phyloP scores from a whole-genome alignment of 352 stramenopile species.

The Phytopythium aichiense region DNA sequence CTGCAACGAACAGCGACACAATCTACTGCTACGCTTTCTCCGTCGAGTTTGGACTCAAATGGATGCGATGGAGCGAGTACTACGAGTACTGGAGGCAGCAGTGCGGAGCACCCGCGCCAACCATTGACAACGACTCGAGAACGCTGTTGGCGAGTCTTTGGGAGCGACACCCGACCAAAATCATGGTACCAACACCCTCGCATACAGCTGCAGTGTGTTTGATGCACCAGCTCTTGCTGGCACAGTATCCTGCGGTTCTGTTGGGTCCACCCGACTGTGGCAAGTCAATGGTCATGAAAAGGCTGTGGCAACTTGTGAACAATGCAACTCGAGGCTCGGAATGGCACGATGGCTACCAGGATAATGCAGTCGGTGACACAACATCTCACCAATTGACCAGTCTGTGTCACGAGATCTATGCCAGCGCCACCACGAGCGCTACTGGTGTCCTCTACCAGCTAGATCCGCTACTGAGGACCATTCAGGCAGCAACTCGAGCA shows the following conservation, averaged over 20 bases:
- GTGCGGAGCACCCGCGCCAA: background rate
- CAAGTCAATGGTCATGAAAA: constrained; percentile 34
- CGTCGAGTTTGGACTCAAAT: constrained; percentile 67
- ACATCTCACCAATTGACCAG: too few species aligned
- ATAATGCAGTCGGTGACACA: background rate
- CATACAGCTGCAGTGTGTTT: constrained; percentile 37
- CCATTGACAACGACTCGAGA: background rate
- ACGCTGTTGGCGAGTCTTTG: background rate
- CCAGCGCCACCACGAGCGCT: background rate
- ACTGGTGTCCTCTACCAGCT: background rate
- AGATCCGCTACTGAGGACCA: background rate
- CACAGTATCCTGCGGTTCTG: constrained; percentile 33
- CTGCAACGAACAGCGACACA: constrained; percentile 23
- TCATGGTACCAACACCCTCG: constrained; percentile 30
- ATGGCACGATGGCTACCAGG: background rate
- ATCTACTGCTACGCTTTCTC: constrained; percentile 71
- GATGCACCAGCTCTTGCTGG: constrained; percentile 38
- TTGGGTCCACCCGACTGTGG: constrained; percentile 36
- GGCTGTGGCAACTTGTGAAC: background rate
- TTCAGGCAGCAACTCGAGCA: background rate
- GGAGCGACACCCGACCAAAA: background rate
- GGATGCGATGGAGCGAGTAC: constrained; percentile 63
- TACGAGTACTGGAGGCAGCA: constrained; percentile 46
- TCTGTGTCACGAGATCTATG: background rate
- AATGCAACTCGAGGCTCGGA: background rate